Percentiles rank a stretch among this genome's conserved stretches.
Conservation (phyloP, 2,329 filamentous ascomycete genomes). For the Gnomoniopsis smithogilvyi region DNA sequence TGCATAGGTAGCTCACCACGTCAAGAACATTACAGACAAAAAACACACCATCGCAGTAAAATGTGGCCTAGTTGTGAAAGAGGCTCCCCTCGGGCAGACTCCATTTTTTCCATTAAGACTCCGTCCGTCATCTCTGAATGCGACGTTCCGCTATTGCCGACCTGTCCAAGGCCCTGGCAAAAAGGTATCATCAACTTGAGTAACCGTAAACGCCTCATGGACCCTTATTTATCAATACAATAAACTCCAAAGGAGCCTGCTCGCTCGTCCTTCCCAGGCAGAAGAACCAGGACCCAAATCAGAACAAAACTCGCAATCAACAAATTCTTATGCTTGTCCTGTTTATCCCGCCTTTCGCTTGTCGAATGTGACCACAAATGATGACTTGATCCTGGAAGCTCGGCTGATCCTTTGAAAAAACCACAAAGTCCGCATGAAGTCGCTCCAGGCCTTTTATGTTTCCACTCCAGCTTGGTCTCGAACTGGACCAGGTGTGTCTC, state of each 20-base stretch:
- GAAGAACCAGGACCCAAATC: background rate
- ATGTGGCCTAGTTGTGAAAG: background rate
- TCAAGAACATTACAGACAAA: background rate
- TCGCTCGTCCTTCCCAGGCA: background rate
- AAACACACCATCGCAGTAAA: background rate
- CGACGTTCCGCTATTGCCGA: slow-evolving; percentile 1
- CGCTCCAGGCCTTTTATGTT: background rate
- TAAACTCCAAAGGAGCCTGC: background rate
- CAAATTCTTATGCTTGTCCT: slow-evolving; percentile 6
- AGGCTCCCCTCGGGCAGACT: background rate
- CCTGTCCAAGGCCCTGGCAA: slow-evolving; percentile 14
- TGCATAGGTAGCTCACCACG: no score
- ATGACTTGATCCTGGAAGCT: slow-evolving; percentile 8
- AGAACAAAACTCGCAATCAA: background rate
- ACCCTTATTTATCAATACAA: background rate
- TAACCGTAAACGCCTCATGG: slow-evolving; percentile 18
- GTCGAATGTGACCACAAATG: slow-evolving; percentile 6
- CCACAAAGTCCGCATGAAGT: no score
- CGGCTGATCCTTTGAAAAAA: background rate
- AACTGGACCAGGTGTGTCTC: no score
- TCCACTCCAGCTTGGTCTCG: no score
- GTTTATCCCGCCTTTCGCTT: slow-evolving; percentile 5
- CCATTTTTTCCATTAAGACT: background rate
- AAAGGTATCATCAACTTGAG: slow-evolving; percentile 23
- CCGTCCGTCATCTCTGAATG: background rate